These are phyloP conservation scores for Sphaceloma murrayae DNA, from an alignment of 2,329 filamentous ascomycete genomes.

Conservation along the genomic window DNA sequence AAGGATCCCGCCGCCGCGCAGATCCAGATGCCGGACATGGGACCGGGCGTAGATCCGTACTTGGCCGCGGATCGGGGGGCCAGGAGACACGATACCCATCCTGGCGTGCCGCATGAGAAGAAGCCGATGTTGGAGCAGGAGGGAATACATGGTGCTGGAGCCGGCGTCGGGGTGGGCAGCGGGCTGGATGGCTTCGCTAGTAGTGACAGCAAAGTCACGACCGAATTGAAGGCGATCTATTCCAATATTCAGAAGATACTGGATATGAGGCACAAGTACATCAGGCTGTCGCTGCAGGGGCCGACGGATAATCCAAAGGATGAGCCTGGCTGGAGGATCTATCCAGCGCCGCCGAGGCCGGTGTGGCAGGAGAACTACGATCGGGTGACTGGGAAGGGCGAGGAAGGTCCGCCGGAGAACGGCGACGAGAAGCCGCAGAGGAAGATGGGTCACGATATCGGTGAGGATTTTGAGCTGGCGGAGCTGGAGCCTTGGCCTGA, in stretches of 20 bases:
- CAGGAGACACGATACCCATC: constrained; percentile 42
- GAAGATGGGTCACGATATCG: constrained; percentile 83
- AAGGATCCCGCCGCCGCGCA: constrained; percentile 26
- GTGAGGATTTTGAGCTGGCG: constrained; percentile 79
- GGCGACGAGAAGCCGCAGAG: constrained; percentile 37
- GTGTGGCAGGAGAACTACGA: constrained; percentile 56
- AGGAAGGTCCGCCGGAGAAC: constrained; percentile 29
- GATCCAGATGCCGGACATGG: constrained; percentile 26
- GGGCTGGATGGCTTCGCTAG: constrained; percentile 56
- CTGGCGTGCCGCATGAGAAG: constrained; percentile 45
- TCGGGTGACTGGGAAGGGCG: constrained; percentile 21
- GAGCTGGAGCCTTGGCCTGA: constrained; percentile 67
- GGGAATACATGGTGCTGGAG: constrained; percentile 49
- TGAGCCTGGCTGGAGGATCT: constrained; percentile 72
- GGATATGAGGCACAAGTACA: constrained; percentile 80
- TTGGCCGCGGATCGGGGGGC: constrained; percentile 41
- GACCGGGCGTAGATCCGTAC: constrained; percentile 22
- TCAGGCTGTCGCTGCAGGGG: constrained; percentile 72
- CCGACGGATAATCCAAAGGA: constrained; percentile 82
- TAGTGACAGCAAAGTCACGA: constrained; percentile 68
- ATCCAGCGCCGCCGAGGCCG: constrained; percentile 83
- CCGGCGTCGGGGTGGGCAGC: constrained; percentile 51
- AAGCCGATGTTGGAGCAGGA: constrained; percentile 47
- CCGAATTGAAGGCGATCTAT: constrained; percentile 78
- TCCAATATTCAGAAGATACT: constrained; percentile 84